Conservation (phyloP, 73 alveolate species). For the Symbiodinium natans region DNA sequence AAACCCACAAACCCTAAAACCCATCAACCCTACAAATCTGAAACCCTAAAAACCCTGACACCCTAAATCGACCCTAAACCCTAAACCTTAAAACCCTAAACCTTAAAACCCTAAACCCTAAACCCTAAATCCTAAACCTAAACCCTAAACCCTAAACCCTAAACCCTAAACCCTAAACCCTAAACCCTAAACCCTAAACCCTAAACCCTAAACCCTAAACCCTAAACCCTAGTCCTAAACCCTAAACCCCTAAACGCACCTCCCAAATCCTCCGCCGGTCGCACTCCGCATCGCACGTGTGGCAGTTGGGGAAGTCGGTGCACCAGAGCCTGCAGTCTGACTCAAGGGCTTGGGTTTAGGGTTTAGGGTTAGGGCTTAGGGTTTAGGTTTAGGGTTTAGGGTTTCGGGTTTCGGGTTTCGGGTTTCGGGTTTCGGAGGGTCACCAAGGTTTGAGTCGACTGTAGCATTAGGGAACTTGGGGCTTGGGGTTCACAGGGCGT, state of each 20-base stretch:
- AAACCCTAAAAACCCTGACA: no score
- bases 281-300: slow-evolving; percentile 90
- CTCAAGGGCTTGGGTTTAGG: no score
- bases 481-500: no score
- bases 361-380: background rate
- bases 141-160: background rate
- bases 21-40: no score
- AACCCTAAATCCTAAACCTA: background rate
- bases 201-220: background rate
- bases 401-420: background rate
- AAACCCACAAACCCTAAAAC: no score
- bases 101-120: no score
- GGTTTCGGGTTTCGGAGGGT: no score
- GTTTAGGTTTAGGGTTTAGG: background rate
- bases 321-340: slow-evolving; percentile 83
- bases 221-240: background rate
- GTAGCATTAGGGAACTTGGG: no score
- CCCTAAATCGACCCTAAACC: no score
- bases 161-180: background rate
- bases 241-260: background rate
- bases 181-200: background rate
- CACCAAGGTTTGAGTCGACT: no score
- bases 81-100: no score
- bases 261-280: slow-evolving; percentile 80
- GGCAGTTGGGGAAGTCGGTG: slow-evolving; percentile 72